A percentile compares a stretch with the other conserved stretches of the same genome.
Evolutionary conservation across 1,284 basidiomycete species (phyloP).

Genomic region (Ustilago nuda): DNA sequence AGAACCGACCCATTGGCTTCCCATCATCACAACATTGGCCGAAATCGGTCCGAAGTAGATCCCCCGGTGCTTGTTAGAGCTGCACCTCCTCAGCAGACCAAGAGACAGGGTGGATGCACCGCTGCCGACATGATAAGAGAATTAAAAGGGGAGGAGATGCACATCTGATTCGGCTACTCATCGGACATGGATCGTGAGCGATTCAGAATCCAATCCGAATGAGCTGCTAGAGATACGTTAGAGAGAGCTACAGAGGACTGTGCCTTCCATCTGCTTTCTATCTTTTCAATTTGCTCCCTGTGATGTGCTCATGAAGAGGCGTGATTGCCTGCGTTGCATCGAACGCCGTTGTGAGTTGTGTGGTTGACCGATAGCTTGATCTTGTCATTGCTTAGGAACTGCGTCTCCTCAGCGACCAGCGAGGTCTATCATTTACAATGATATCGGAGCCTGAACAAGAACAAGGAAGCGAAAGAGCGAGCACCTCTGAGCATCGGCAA

Average conservation of each 20-base stretch:
- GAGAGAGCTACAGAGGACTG: background rate
- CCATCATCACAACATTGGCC: background rate
- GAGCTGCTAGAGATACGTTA: background rate
- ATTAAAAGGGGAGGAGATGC: background rate
- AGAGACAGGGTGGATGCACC: background rate
- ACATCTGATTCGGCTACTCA: background rate
- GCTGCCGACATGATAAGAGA: background rate
- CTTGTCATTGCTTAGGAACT: too few relatives aligned
- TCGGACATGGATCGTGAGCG: conserved; percentile 5
- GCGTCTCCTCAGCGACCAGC: too few relatives aligned
- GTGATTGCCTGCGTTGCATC: conserved; percentile 2
- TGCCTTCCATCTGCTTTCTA: background rate
- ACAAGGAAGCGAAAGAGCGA: background rate
- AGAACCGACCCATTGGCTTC: background rate
- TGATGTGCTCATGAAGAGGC: background rate
- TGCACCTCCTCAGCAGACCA: background rate
- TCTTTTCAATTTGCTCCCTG: background rate
- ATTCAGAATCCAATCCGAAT: conserved; percentile 10
- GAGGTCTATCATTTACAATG: background rate
- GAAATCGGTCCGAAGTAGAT: conserved; percentile 4
- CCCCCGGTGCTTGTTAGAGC: background rate
- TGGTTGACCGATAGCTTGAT: background rate
- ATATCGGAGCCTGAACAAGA: background rate
- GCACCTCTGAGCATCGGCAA: conserved; percentile 3
- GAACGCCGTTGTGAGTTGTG: background rate